A percentile compares a stretch with the other conserved stretches of the same genome.
These are phyloP conservation scores for Balansia obtecta DNA, from an alignment of 2,329 filamentous ascomycete genomes.

Conservation along the genomic window DNA sequence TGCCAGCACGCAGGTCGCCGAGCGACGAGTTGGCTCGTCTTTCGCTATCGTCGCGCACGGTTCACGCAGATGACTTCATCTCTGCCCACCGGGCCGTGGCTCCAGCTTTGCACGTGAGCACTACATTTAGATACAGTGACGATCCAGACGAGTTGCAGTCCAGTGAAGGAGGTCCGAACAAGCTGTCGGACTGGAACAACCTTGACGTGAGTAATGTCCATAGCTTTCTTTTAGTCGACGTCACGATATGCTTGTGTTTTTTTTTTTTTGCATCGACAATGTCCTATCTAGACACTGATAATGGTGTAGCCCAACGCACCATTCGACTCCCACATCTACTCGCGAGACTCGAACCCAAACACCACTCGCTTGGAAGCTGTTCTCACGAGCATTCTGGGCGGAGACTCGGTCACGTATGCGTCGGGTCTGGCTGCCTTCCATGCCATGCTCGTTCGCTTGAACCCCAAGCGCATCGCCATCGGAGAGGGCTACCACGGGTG, in stretches of 20 bases:
- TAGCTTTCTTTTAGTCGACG: not conserved
- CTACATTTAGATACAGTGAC: slow-evolving; percentile 71
- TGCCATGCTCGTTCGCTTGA: slow-evolving; percentile 70
- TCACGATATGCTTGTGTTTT: not conserved
- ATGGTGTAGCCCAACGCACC: slow-evolving; percentile 27
- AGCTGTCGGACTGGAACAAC: slow-evolving; percentile 42
- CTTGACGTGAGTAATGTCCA: slow-evolving; percentile 35
- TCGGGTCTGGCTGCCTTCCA: slow-evolving; percentile 85
- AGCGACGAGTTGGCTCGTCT: slow-evolving; percentile 12
- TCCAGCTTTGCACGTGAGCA: slow-evolving; percentile 80
- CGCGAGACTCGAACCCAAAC: slow-evolving; percentile 66
- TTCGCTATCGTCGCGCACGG: slow-evolving; percentile 54
- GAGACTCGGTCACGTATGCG: slow-evolving; percentile 61
- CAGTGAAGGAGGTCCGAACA: slow-evolving; percentile 8
- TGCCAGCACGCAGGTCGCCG: slow-evolving; percentile 1
- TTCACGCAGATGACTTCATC: slow-evolving; percentile 73
- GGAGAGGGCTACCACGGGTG: slow-evolving; percentile 86
- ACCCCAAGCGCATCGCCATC: slow-evolving; percentile 74
- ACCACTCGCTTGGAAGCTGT: slow-evolving; percentile 76
- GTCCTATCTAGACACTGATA: not conserved
- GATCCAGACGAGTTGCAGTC: slow-evolving; percentile 53
- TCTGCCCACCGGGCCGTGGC: slow-evolving; percentile 69
- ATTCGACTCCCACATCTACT: slow-evolving; percentile 66
- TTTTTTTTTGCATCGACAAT: no score
- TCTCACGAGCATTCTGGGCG: slow-evolving; percentile 60